These are phyloP conservation scores for Theobroma grandiflorum DNA, from an alignment of 441 rosid genomes.

Conservation along the genomic window DNA sequence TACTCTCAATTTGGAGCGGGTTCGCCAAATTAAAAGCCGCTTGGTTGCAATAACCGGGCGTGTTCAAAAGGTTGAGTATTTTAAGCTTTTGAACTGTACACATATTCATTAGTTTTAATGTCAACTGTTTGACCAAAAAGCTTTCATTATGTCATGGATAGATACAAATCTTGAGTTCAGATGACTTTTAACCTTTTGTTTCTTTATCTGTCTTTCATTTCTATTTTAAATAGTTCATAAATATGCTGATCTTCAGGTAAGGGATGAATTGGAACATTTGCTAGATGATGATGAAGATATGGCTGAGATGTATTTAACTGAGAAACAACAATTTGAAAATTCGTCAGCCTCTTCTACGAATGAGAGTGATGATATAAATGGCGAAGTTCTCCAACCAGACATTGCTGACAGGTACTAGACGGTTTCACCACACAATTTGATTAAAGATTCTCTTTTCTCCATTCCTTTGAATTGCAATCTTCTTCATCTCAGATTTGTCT, in stretches of 20 bases:
- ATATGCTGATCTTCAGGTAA: constrained; percentile 52
- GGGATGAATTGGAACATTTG: constrained; percentile 85
- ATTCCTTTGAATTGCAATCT: not conserved
- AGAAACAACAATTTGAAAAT: constrained; percentile 69
- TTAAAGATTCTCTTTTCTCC: constrained; percentile 4
- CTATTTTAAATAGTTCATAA: not conserved
- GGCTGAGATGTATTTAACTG: constrained; percentile 97
- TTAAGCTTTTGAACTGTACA: not conserved
- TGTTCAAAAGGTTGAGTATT: constrained; percentile 80
- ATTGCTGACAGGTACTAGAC: constrained; percentile 59
- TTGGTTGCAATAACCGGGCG: constrained; percentile 93
- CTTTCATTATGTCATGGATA: not conserved
- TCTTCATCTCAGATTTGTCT: not conserved
- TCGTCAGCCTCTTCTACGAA: constrained; percentile 65
- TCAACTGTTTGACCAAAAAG: not conserved
- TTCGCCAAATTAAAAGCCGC: constrained; percentile 89
- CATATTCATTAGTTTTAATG: not conserved
- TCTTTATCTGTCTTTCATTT: not conserved
- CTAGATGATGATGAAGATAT: constrained; percentile 94
- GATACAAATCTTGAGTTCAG: not conserved
- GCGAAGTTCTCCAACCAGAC: constrained; percentile 55
- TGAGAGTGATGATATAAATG: constrained; percentile 57
- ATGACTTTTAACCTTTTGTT: not conserved
- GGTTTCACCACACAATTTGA: not conserved
- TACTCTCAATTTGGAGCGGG: constrained; percentile 89